Evolutionary conservation across 2,329 filamentous ascomycete genomes (phyloP).

Genomic region (Clathrospora elynae): DNA sequence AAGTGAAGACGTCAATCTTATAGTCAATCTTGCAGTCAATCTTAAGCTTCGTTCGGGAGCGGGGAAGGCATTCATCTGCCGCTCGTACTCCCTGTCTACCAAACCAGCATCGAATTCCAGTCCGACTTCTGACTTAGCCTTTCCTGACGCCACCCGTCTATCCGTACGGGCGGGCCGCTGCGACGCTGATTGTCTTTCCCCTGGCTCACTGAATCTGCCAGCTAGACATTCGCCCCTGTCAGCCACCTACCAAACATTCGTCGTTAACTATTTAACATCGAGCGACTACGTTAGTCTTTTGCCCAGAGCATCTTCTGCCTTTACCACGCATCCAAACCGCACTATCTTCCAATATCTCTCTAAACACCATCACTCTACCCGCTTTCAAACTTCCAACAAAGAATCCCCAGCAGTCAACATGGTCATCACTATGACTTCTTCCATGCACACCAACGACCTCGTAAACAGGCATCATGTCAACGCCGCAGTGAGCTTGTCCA

Average conservation of each 20-base stretch:
- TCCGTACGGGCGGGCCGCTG: constrained; percentile 46
- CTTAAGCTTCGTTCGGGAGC: constrained; percentile 13
- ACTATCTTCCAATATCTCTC: neutral
- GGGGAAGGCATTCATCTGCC: constrained; percentile 22
- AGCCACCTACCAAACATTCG: constrained; percentile 18
- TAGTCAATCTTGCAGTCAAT: constrained; percentile 16
- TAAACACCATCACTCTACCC: neutral
- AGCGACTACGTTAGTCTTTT: constrained; percentile 28
- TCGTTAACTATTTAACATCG: constrained; percentile 36
- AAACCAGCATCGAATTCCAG: constrained; percentile 36
- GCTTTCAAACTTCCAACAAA: neutral
- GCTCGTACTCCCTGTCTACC: constrained; percentile 26
- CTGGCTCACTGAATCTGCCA: constrained; percentile 32
- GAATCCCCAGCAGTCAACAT: constrained; percentile 1
- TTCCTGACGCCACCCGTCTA: constrained; percentile 39
- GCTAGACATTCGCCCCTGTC: constrained; percentile 29
- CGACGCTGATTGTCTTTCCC: constrained; percentile 37
- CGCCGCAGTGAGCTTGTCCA: constrained; percentile 1
- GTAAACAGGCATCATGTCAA: neutral
- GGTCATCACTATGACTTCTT: constrained; percentile 6
- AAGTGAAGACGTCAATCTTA: constrained; percentile 16
- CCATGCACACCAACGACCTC: neutral
- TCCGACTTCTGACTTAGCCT: constrained; percentile 26
- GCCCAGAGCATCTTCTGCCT: constrained; percentile 18
- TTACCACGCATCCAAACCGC: constrained; percentile 4